Evolutionary conservation across 1,284 basidiomycete species (phyloP), one percentile per base, ranked within the genome.

Genomic region (Athelia sp.): DNA sequence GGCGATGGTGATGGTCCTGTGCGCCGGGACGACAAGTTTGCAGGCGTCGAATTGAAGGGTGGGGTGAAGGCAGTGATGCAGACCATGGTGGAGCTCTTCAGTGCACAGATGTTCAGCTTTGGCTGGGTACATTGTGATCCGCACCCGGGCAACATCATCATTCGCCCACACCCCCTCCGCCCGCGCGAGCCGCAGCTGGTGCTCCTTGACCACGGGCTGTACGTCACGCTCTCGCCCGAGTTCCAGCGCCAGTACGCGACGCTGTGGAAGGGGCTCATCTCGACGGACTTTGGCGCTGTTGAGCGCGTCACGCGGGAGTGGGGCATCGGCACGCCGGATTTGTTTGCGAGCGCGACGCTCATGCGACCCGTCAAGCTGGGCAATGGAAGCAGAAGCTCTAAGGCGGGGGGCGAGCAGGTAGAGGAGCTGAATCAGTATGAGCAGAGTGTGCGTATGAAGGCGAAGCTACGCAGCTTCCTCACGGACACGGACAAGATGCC

Each of bases 181-280:
- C 78, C 78, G 1, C 68, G 62, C 11, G 67, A 71, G n/a, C 82
- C 89, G 0, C 89, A 95, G 61, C 75, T 95, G 40, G 92, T 94
- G 24, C 72, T 95, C 10, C 80, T 96, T 55, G 93, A 96, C 61
- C 93, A 96, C 62, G 93, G 93, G 0, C 70, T 96, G 17, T 95
- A 92, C 60, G 88, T 93, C 24, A 72, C 73, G 3, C 74, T 89
- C 2, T 65, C 76, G n/a, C 74, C 81, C 18, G 60, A 72, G 2
- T 89, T 93, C 63, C 76, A 79, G 52, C 71, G 75, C 36, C 79
- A 93, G 50, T 93, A 92, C 70, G 87, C 87, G 15, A 71, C 74
- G 3, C 71, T 95, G 1, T 95, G 92, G 93, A 75, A 84, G 46
- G 84, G 79, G 0, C 74, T 95, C 54, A 78, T 95, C 43, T 77